phyloP scores from a whole-genome alignment of 331 rosid genomes.

The Quercus tomentella region DNA sequence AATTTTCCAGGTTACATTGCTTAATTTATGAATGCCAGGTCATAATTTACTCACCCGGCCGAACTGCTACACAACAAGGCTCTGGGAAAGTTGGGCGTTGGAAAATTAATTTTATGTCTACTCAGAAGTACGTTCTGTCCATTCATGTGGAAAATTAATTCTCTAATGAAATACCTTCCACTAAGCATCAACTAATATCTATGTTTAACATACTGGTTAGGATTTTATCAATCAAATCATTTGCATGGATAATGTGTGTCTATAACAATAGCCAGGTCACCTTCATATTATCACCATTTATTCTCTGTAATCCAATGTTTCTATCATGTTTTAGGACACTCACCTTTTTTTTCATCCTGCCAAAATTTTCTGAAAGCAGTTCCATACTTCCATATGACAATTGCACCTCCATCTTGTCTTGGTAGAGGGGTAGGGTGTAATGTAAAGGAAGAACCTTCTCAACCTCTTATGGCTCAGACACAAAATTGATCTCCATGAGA shows the following conservation, averaged over 20 bases:
- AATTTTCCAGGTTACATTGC: background rate
- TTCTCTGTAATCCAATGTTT: background rate
- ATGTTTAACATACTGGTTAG: background rate
- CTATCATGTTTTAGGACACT: background rate
- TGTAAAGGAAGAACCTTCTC: background rate
- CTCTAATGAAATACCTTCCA: background rate
- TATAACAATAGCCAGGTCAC: background rate
- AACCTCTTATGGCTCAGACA: background rate
- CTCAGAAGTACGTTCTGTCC: slow-evolving; percentile 44
- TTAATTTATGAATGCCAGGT: slow-evolving; percentile 33
- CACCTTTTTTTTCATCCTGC: background rate
- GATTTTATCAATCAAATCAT: background rate
- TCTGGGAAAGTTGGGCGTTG: slow-evolving; percentile 60
- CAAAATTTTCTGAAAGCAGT: background rate
- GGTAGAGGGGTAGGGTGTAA: background rate
- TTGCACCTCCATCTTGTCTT: background rate
- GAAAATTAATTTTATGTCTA: slow-evolving; percentile 61
- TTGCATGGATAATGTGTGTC: background rate
- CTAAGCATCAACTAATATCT: background rate
- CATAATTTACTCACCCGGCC: slow-evolving; percentile 57
- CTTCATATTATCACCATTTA: background rate
- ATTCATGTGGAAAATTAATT: background rate
- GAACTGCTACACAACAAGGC: slow-evolving; percentile 72
- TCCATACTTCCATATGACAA: background rate
- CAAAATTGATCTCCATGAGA: background rate